Evolutionary conservation across 768 basidiomycete species (phyloP).

Genomic region (Piloderma croceum): DNA sequence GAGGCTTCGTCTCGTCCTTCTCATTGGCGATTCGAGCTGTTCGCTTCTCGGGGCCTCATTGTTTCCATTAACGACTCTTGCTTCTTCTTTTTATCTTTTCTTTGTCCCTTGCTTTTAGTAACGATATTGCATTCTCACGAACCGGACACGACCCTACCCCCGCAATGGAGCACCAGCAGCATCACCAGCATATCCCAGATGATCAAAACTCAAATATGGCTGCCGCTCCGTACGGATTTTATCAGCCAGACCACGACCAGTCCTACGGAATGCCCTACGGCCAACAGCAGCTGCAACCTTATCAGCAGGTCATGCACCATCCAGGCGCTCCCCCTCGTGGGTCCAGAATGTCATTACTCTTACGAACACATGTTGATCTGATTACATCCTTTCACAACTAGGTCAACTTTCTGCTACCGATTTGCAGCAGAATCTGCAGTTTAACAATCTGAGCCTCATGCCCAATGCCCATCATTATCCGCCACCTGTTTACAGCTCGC

Average conservation of each 20-base stretch:
- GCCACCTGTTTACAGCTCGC: constrained; percentile 54
- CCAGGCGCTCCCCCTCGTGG: constrained; percentile 64
- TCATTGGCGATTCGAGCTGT: background rate
- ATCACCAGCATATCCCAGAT: constrained; percentile 40
- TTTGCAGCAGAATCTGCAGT: constrained; percentile 60
- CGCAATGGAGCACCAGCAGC: constrained; percentile 38
- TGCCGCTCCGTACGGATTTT: constrained; percentile 43
- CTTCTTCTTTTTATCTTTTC: constrained; percentile 31
- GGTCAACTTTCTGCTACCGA: constrained; percentile 62
- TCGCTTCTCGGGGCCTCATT: background rate
- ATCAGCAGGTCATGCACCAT: constrained; percentile 52
- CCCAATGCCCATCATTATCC: constrained; percentile 62
- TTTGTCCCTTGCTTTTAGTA: constrained; percentile 29
- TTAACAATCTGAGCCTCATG: constrained; percentile 61
- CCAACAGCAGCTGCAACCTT: constrained; percentile 52
- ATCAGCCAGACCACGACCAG: constrained; percentile 49
- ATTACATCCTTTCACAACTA: constrained; percentile 42
- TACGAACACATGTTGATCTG: constrained; percentile 58
- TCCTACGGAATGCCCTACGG: constrained; percentile 49
- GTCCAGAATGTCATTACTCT: constrained; percentile 43
- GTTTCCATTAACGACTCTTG: constrained; percentile 17
- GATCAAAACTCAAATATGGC: constrained; percentile 42
- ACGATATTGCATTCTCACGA: constrained; percentile 31
- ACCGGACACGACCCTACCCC: constrained; percentile 39
- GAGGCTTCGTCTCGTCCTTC: constrained; percentile 31